Evolutionary conservation across 2,329 filamentous ascomycete species (phyloP).

Genomic region (Dactylellina haptotyla): DNA sequence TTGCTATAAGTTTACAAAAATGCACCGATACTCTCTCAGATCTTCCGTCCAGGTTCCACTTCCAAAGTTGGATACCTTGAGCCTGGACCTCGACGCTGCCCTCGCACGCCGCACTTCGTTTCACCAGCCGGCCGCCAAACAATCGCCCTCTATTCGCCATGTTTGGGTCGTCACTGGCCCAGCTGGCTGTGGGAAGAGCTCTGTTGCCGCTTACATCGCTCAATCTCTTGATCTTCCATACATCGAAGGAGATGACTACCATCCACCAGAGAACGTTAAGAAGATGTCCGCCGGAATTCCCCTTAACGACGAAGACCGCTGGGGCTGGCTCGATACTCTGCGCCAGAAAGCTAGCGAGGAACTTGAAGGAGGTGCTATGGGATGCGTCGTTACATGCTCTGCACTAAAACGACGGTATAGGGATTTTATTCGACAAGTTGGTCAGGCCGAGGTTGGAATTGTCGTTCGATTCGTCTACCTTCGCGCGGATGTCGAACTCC

Average conservation of each 20-base stretch:
- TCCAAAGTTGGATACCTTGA: slow-evolving; percentile 53
- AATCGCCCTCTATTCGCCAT: slow-evolving; percentile 59
- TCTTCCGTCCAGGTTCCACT: slow-evolving; percentile 52
- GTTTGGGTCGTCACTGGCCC: slow-evolving; percentile 69
- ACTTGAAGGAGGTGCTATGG: slow-evolving; percentile 69
- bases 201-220: slow-evolving; percentile 65
- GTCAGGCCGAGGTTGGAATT: slow-evolving; percentile 77
- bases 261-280: slow-evolving; percentile 80
- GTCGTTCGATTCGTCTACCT: slow-evolving; percentile 93
- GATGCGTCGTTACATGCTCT: slow-evolving; percentile 95
- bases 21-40: slow-evolving; percentile 48
- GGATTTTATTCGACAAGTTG: slow-evolving; percentile 84
- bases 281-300: slow-evolving; percentile 90
- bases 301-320: slow-evolving; percentile 90
- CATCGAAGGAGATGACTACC: slow-evolving; percentile 72
- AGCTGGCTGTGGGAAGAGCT: slow-evolving; percentile 68
- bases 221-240: slow-evolving; percentile 64
- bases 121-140: slow-evolving; percentile 21
- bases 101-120: slow-evolving; percentile 42
- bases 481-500: slow-evolving; percentile 76
- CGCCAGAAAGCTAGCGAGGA: slow-evolving; percentile 73
- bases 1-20: slow-evolving; percentile 15
- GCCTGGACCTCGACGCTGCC: slow-evolving; percentile 49
- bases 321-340: slow-evolving; percentile 91
- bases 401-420: slow-evolving; percentile 97